These are phyloP conservation scores for Boletus huronensis DNA, from an alignment of 768 basidiomycete species.

Conservation along the genomic window DNA sequence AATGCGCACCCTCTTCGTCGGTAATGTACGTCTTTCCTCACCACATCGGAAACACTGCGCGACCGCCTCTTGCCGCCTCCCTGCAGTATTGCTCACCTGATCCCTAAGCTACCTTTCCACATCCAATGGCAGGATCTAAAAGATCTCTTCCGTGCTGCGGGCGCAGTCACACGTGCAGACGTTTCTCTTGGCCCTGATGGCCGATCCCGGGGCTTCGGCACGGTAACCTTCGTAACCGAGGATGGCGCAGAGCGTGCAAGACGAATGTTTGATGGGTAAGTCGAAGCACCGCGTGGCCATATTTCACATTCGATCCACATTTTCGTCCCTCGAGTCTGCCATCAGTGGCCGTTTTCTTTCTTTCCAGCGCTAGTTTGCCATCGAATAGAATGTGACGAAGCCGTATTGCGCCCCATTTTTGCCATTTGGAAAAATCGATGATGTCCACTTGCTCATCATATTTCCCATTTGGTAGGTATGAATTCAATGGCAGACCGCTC, in stretches of 20 bases:
- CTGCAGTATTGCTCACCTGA: constrained; percentile 14
- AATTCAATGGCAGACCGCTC: constrained; percentile 80
- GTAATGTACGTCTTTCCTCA: constrained; percentile 61
- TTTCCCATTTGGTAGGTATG: constrained; percentile 51
- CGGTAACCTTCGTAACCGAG: constrained; percentile 81
- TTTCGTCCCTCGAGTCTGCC: background rate
- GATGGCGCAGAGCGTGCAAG: constrained; percentile 83
- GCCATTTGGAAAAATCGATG: background rate
- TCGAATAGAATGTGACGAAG: background rate
- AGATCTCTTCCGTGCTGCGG: constrained; percentile 89
- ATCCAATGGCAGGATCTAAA: constrained; percentile 99
- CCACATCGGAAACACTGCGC: constrained; percentile 4
- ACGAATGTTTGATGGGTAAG: constrained; percentile 87
- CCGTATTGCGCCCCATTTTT: background rate
- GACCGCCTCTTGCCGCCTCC: background rate
- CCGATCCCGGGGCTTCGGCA: constrained; percentile 89
- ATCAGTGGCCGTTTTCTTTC: background rate
- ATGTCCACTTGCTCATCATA: constrained; percentile 6
- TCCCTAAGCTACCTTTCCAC: constrained; percentile 80
- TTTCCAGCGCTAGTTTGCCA: background rate
- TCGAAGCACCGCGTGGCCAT: constrained; percentile 5
- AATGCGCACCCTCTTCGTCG: constrained; percentile 73
- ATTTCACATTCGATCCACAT: background rate
- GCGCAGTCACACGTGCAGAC: constrained; percentile 86
- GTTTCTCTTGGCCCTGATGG: constrained; percentile 87